Evolutionary conservation across 2,329 filamentous ascomycete species (phyloP), one percentile per base, ranked within the genome.

Genomic region (Colletotrichum sp.): DNA sequence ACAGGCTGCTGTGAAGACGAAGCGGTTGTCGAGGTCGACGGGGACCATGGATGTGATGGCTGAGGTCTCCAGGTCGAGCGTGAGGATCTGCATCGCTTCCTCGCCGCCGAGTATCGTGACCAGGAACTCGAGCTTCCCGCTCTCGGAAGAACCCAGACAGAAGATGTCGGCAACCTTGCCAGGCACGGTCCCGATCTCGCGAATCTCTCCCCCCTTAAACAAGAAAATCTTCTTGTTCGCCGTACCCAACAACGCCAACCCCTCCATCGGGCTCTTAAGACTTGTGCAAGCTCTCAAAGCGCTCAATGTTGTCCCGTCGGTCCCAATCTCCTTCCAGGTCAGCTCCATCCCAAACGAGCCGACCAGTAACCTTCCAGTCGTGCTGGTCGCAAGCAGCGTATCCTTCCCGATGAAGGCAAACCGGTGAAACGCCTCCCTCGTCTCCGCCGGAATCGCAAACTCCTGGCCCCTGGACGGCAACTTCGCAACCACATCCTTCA

Each of bases 331-430:
- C 8, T 82, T 79, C 90, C 90, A 92, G 1, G 77, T 66, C 4
- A 84, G 72, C n/a, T 63, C 70, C 8, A 77, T 68, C 5, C 60
- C 76, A 49, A 90, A 83, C 0, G 82, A 80, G 2, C 88, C 89
- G 1, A 90, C 77, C 6, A 94, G 85, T 0, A 95, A 81, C 21
- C 89, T 88, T 1, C 94, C 94, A 44, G 90, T 89, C 1, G 89
- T 92, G 0, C 92, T 93, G 1, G 88, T 89, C 5, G 90, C 86
- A 21, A 95, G 82, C 4, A 95, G 80, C 3, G 85, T 82, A 5
- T 86, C 81, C 5, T 89, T 84, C 1, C 88, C 88, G 5, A 94
- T 81, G 73, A 95, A 94, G 28, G 90, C 89, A 80, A 94, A 95
- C 59, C 90, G 88, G 71, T 91, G 90, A 75, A 94, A 90, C 12